These are phyloP conservation scores for Fraxinus angustifolia DNA, from an alignment of 305 asterid species.

Conservation along the genomic window DNA sequence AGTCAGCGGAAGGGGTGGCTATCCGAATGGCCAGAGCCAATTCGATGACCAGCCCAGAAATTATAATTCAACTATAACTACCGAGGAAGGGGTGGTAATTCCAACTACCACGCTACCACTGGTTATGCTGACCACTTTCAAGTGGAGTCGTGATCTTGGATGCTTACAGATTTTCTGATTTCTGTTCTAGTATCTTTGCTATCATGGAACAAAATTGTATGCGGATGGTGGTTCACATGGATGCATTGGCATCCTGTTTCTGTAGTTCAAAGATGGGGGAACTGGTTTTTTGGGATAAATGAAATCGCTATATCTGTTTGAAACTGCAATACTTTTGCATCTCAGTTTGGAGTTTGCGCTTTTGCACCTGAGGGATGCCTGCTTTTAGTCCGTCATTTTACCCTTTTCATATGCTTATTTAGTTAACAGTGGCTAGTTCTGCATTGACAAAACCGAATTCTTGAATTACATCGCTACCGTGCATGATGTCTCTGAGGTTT, in stretches of 20 bases:
- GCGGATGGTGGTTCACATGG: background rate
- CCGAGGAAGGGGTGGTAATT: constrained; percentile 46
- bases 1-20: constrained; percentile 33
- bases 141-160: constrained; percentile 28
- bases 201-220: constrained; percentile 4
- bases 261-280: background rate
- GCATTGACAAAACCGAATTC: background rate
- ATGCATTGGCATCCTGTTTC: background rate
- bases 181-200: background rate
- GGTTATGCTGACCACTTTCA: constrained; percentile 28
- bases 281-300: background rate
- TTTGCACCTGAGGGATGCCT: background rate
- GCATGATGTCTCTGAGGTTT: background rate
- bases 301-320: background rate
- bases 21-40: constrained; percentile 39
- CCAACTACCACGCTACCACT: constrained; percentile 25
- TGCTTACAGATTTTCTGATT: background rate
- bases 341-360: background rate
- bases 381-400: background rate
- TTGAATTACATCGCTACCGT: background rate
- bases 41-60: constrained; percentile 37
- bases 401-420: background rate
- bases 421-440: background rate
- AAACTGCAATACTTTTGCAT: background rate
- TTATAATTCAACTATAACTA: constrained; percentile 32